Base-by-base conservation (phyloP, 1,284 basidiomycete species). In the Cryptococcus depauperatus region DNA sequence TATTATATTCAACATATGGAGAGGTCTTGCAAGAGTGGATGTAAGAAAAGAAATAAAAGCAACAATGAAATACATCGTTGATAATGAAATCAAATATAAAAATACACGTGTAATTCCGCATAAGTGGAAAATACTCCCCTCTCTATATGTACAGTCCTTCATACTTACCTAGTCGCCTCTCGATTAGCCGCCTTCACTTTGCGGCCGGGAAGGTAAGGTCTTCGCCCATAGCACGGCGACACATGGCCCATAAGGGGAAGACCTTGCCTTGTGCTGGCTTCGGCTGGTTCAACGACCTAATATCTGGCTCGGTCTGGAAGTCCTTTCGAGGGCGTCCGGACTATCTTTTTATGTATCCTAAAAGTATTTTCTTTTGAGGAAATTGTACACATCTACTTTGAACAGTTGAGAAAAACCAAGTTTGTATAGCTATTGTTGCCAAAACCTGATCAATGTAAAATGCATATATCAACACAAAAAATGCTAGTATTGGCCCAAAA, bases 141-240 rank as follows among this genome's bases (percentile, higher is more conserved):
- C n/a, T n/a, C 27, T 8, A 21, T 26, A n/a, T 11, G 39, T 28
- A 23, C 22, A 25, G 33, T 21, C 23, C 30, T 40, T 42, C 47
- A 66, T 63, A 62, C 61, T 62, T 62, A 66, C 63, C 63, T 62
- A 58, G 58, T 50, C 55, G 53, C 57, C 45, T 50, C 52, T 47
- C 52, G 43, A 50, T 52, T 40, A 46, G 48, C 40, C 27, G 49
- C 56, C 57, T 55, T 63, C 61, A 61, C 43, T 37, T 50, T 54
- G 59, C 29, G 27, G 38, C 52, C 52, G 38, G 47, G 51, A 47
- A 64, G 57, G 57, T 54, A 53, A 56, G 59, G 51, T 54, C 46
- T 56, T 46, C 59, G 60, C 64, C 58, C 64, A 64, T 64, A 57
- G 62, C 64, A 66, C 64, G 57, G 64, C 64, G 62, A 66, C 64